phyloP scores from a whole-genome alignment of 139 green algal genomes.

The Edaphochlamys debaryana region DNA sequence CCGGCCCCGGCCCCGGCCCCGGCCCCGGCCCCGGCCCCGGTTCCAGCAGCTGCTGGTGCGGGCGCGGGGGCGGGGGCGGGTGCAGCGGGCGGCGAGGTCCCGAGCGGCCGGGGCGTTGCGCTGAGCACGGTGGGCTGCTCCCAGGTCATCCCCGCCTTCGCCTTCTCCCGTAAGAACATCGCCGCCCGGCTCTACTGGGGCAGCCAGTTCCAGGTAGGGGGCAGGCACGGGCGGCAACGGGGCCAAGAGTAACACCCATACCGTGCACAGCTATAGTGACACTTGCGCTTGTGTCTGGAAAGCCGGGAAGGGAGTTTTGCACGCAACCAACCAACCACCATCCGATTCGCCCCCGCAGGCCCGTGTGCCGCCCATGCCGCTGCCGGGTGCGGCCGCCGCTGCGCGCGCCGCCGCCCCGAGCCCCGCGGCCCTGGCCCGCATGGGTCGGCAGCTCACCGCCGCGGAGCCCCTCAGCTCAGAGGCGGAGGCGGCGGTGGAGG shows the following conservation, averaged over 20 bases:
- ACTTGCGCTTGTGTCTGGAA: no score
- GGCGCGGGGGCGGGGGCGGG: no score
- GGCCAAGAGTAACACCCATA: no score
- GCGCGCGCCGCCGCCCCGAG: not conserved
- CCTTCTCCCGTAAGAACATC: not conserved
- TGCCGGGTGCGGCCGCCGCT: not conserved
- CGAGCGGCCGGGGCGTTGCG: not conserved
- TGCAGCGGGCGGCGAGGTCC: no score
- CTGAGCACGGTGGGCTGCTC: conserved; percentile 24
- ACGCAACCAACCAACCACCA: no score
- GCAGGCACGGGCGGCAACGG: no score
- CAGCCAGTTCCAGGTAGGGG: conserved; percentile 10
- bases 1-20: no score
- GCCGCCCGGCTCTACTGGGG: conserved; percentile 35
- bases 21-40: no score
- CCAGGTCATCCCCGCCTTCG: conserved; percentile 9
- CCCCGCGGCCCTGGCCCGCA: not conserved
- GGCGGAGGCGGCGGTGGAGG: not conserved
- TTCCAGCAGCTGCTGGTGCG: no score
- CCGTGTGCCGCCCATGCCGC: not conserved
- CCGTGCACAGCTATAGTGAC: no score
- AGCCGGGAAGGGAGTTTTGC: no score
- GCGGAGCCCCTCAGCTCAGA: conserved; percentile 11
- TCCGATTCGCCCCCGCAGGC: no score
- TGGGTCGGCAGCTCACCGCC: not conserved